Conservation (phyloP, 805 yeast genomes). For the Starmerella ratchasimensis region DNA sequence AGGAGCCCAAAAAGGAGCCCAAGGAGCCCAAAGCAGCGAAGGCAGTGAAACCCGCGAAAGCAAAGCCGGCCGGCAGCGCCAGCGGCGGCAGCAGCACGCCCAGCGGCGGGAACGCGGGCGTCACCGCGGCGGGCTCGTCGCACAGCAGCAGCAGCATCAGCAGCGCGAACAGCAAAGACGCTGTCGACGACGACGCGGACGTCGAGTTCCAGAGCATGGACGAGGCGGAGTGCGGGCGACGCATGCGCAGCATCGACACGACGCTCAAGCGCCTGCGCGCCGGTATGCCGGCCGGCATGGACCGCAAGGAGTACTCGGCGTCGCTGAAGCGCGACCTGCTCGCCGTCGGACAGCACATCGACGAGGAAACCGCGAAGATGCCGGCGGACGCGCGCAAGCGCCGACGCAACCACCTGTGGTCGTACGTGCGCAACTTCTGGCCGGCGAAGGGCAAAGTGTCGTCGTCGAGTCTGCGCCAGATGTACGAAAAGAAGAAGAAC, state of each 20-base stretch:
- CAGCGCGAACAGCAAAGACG: no score
- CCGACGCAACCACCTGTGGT: constrained; percentile 59
- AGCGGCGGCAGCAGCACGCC: background rate
- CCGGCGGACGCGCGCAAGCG: constrained; percentile 28
- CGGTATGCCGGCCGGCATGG: constrained; percentile 54
- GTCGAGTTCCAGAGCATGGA: constrained; percentile 68
- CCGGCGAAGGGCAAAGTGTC: constrained; percentile 50
- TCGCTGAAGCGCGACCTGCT: constrained; percentile 52
- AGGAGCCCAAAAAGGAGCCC: constrained; percentile 12
- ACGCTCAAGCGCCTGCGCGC: constrained; percentile 53
- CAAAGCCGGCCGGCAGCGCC: no score
- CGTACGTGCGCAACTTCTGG: constrained; percentile 74
- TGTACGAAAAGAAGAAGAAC: constrained; percentile 39
- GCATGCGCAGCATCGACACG: constrained; percentile 51
- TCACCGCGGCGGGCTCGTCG: background rate
- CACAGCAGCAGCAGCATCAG: no score
- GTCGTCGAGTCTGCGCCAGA: constrained; percentile 53
- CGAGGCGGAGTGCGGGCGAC: constrained; percentile 48
- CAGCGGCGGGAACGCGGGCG: constrained; percentile 4
- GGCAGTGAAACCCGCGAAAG: background rate
- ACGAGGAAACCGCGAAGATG: constrained; percentile 25
- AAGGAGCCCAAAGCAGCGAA: constrained; percentile 11
- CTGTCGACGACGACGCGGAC: constrained; percentile 20
- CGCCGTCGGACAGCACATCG: constrained; percentile 63
- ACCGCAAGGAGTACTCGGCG: constrained; percentile 64